Percentiles rank a stretch among this genome's conserved stretches.
Evolutionary conservation across 2,329 filamentous ascomycete genomes (phyloP).

Genomic region (Verticillium nonalfalfae): DNA sequence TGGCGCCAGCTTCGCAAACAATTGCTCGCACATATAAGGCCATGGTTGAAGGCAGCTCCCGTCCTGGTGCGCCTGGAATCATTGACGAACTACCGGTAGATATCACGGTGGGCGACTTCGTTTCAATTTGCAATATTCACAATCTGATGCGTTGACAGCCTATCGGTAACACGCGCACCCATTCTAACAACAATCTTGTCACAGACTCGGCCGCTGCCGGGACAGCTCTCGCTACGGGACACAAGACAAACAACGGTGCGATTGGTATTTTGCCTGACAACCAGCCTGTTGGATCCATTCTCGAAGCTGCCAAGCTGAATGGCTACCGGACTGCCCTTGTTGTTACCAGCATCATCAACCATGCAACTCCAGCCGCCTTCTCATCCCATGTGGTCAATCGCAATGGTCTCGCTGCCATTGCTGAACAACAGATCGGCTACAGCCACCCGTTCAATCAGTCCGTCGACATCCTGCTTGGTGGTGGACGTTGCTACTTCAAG

Average conservation of each 20-base stretch:
- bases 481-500: constrained; percentile 30
- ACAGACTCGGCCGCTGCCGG: constrained; percentile 30
- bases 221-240: constrained; percentile 28
- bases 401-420: constrained; percentile 23
- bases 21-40: constrained; percentile 6
- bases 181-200: constrained; percentile 23
- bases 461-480: constrained; percentile 28
- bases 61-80: not conserved
- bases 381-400: constrained; percentile 23
- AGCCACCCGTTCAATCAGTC: constrained; percentile 24
- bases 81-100: not conserved
- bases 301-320: constrained; percentile 27
- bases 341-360: constrained; percentile 28
- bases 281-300: constrained; percentile 25
- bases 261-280: constrained; percentile 23
- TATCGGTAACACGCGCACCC: constrained; percentile 12
- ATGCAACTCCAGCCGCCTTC: constrained; percentile 20
- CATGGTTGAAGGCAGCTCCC: constrained; percentile 6
- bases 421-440: constrained; percentile 25
- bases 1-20: constrained; percentile 7
- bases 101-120: not conserved
- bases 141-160: constrained; percentile 1
- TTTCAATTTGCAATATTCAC: too few species aligned
- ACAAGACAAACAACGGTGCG: constrained; percentile 28
- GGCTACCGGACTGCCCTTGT: constrained; percentile 29